Percentiles rank a stretch among this genome's conserved stretches.
Evolutionary conservation across 768 basidiomycete species (phyloP).

Genomic region (Imleria badia): DNA sequence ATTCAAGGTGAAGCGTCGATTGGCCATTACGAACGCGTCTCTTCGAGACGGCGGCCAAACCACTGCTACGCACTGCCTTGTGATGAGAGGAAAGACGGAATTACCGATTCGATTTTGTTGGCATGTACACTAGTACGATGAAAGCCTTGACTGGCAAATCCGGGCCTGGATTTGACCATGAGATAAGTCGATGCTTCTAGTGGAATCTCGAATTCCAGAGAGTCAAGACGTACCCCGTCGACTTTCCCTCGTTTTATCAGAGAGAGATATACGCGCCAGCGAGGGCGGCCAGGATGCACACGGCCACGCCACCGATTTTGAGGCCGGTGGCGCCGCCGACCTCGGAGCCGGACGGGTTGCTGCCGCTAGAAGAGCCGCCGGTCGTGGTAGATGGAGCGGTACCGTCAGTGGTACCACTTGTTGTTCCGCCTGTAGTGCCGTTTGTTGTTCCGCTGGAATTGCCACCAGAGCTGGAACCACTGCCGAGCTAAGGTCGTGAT

Average conservation of each 20-base stretch:
- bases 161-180: too few relatives aligned
- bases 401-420: not conserved
- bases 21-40: not conserved
- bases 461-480: constrained; percentile 3
- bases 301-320: not conserved
- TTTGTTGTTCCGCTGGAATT: too few relatives aligned
- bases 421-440: too few relatives aligned
- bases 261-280: constrained; percentile 11
- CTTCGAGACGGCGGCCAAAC: not conserved
- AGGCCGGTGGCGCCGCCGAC: constrained; percentile 5
- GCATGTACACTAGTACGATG: too few relatives aligned
- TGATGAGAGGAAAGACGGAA: too few relatives aligned
- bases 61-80: too few relatives aligned
- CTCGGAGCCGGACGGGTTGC: not conserved
- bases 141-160: too few relatives aligned
- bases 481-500: constrained; percentile 8
- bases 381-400: not conserved
- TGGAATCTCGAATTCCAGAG: too few relatives aligned
- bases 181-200: too few relatives aligned
- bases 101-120: too few relatives aligned
- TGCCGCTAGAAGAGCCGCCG: not conserved
- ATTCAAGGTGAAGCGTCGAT: not conserved
- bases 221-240: too few relatives aligned
- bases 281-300: constrained; percentile 10
- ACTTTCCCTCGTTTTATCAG: not conserved